Evolutionary conservation across 2,329 filamentous ascomycete species (phyloP).

Genomic region (Sclerotinia spermophila): DNA sequence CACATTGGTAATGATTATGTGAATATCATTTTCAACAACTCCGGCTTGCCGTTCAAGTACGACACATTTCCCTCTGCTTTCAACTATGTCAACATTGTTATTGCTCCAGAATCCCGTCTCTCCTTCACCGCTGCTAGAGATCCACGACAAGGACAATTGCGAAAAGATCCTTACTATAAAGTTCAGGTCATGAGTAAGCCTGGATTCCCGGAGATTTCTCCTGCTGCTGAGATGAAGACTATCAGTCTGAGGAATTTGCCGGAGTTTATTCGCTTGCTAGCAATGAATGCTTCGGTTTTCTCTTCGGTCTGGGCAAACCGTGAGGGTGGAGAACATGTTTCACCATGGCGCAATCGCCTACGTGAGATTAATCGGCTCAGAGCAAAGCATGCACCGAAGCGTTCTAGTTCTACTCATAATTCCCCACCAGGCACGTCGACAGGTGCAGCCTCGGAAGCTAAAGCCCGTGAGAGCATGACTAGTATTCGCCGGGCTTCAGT

Average conservation of each 20-base stretch:
- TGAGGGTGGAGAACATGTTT: constrained; percentile 76
- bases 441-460: constrained; percentile 29
- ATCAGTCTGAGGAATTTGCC: constrained; percentile 79
- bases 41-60: constrained; percentile 82
- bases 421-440: constrained; percentile 37
- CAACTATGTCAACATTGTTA: constrained; percentile 96
- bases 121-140: constrained; percentile 65
- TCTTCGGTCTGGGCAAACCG: constrained; percentile 82
- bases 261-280: constrained; percentile 80
- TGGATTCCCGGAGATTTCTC: constrained; percentile 87
- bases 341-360: constrained; percentile 84
- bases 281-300: constrained; percentile 91
- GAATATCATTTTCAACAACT: constrained; percentile 97
- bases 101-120: constrained; percentile 78
- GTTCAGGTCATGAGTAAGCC: constrained; percentile 86
- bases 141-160: constrained; percentile 40
- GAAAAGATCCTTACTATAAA: constrained; percentile 64
- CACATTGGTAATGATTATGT: constrained; percentile 98
- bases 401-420: constrained; percentile 32
- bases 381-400: constrained; percentile 57
- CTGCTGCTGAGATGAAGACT: constrained; percentile 84
- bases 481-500: constrained; percentile 61
- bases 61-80: constrained; percentile 92
- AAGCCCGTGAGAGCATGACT: constrained; percentile 56
- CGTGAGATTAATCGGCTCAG: constrained; percentile 80